Evolutionary conservation across 768 basidiomycete genomes (phyloP).

Genomic region (Boletus bicolor): DNA sequence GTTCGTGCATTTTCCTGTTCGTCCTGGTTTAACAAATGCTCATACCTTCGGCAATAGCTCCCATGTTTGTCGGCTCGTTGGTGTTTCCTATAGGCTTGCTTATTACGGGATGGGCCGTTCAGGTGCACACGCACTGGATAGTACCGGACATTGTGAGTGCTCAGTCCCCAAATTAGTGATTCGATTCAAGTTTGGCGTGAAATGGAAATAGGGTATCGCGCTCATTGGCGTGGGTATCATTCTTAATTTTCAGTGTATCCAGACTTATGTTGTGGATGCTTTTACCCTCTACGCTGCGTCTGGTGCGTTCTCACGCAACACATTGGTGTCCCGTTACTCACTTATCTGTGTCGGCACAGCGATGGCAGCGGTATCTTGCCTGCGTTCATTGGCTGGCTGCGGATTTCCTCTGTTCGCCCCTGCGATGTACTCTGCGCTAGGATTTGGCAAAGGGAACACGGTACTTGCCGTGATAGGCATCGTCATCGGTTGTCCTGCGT

Average conservation of each 20-base stretch:
- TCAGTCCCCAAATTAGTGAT: background rate
- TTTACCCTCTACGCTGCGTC: conserved; percentile 69
- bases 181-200: background rate
- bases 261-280: conserved; percentile 65
- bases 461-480: conserved; percentile 59
- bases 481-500: conserved; percentile 56
- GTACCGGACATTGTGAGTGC: conserved; percentile 57
- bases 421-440: conserved; percentile 60
- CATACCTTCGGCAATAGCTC: conserved; percentile 36
- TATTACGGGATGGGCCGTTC: conserved; percentile 67
- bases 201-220: conserved; percentile 47
- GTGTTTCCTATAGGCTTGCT: conserved; percentile 65
- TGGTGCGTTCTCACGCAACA: conserved; percentile 35
- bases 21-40: background rate
- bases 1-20: conserved; percentile 26
- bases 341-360: conserved; percentile 35
- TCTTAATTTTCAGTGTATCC: conserved; percentile 57
- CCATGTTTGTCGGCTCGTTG: conserved; percentile 57
- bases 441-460: conserved; percentile 68
- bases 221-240: conserved; percentile 57
- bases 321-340: background rate
- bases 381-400: conserved; percentile 68
- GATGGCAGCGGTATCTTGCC: conserved; percentile 58
- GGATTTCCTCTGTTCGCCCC: conserved; percentile 78
- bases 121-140: conserved; percentile 63